Base-by-base conservation (phyloP, 2,329 filamentous ascomycete genomes). In the Epichloe brachyelytri region DNA sequence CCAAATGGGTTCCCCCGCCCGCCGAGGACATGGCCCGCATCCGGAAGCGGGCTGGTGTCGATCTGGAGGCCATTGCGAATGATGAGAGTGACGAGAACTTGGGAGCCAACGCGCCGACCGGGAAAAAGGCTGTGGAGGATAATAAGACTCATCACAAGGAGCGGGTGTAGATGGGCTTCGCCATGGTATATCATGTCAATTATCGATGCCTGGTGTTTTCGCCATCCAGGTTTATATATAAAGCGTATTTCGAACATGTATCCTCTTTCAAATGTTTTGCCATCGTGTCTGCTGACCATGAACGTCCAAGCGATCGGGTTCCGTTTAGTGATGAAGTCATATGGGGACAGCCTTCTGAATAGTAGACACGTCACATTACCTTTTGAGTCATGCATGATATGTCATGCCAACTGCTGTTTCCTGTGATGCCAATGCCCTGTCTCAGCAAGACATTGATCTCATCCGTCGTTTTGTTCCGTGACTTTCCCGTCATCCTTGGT, bases 381-480 rank as follows among this genome's bases (percentile, higher is more conserved):
- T 30, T 30, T 30, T 30, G 26, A 30, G 26, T 30, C 26, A 30
- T 26, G 22, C 22, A 26, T 30, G 8, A 10, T 7, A 30, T 34
- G 34, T 46, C 44, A 15, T 46, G 37, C 34, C 19, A 30, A 30
- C 26, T 10, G 26, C 26, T 30, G 26, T 10, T 30, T 30, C 26
- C 26, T 30, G 26, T 10, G 26, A 30, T 10, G 26, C 8, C 26
- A 30, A 30, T 30, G 8, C 26, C 26, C 26, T 10, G 78, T 51
- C 78, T 70, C 63, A 77, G 74, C 17, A 82, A 65, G 11, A 81
- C 68, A 56, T 79, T 82, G n/a, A 82, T 68, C 39, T 77, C 75
- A 56, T 81, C 79, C 79, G 5, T 67, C 63, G 55, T 79, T 81
- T 57, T 79, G 74, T 54, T 79, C 68, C 52, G 77, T 78, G 49